Evolutionary conservation across 2,329 filamentous ascomycete species (phyloP), one percentile per base, ranked within the genome.

Genomic region (Pseudogymnoascus sp.): DNA sequence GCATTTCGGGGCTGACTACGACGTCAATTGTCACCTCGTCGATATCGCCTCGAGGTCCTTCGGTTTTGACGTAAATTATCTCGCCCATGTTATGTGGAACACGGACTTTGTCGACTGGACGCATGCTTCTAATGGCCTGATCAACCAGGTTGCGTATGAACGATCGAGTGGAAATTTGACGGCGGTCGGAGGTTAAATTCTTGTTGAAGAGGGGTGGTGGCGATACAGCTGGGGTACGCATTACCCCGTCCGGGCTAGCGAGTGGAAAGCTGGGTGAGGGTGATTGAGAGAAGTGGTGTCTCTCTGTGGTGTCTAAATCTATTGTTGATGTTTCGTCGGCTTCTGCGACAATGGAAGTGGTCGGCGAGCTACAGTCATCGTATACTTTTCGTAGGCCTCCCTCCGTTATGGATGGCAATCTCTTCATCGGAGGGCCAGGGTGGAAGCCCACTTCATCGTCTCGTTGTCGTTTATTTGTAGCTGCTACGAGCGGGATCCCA

Each of bases 1-100:
- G 83, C 8, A 85, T 80, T 63, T 76, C 75, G 10, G 68, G 45
- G 14, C 71, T 71, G 34, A 74, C 74, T 23, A 69, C 67, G 16
- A 79, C 70, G 62, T 80, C 77, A 31, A 84, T 79, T 2, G 63
- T 69, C 31, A 67, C 66, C 11, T 71, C 66, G 28, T 71, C 70
- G 2, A 68, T 60, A 43, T 73, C 70, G 1, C 72, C 73, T 41
- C 69, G 67, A 2, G 71, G 67, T 1, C 68, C 68, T 54, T 65
- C 45, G 4, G 67, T 72, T 23, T 60, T 69, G 16, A 74, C 63
- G 39, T 71, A 67, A 31, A 74, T 70, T 2, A 60, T 69, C 63
- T 73, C 70, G 8, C 73, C 72, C 8, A 69, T 19, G 1, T 70
- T 67, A 0, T 69, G 73, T 14, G 68, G 63, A 21, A 65, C 68